Evolutionary conservation across 2,329 filamentous ascomycete species (phyloP).

Genomic region (Phaeosphaeriaceae sp.): DNA sequence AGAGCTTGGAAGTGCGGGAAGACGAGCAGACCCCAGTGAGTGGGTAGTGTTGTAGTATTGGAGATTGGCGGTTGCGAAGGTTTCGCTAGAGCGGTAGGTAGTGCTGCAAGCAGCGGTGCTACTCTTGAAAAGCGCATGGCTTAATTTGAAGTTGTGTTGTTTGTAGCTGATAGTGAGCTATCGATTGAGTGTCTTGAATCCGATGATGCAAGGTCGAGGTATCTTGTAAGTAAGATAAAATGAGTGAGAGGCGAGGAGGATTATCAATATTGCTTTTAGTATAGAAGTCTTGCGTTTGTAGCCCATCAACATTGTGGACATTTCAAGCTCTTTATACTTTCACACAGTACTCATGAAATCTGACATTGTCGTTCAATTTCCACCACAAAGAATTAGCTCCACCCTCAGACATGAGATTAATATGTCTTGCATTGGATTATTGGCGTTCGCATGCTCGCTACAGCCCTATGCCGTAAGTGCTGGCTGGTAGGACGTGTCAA

Average conservation of each 20-base stretch:
- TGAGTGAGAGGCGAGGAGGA: not conserved
- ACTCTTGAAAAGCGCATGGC: conserved; percentile 18
- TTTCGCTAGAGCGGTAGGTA: conserved; percentile 13
- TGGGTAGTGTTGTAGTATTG: conserved; percentile 31
- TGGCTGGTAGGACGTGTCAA: conserved; percentile 4
- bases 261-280: not conserved
- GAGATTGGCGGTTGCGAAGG: conserved; percentile 18
- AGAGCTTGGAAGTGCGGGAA: conserved; percentile 37
- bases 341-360: not conserved
- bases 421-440: conserved; percentile 6
- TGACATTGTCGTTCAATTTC: not conserved
- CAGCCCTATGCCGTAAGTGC: not conserved
- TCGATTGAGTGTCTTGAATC: not conserved
- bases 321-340: not conserved
- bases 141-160: not conserved
- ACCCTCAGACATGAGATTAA: conserved; percentile 7
- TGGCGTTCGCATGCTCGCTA: conserved; percentile 2
- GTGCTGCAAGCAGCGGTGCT: conserved; percentile 12
- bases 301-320: not conserved
- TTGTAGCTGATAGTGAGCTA: not conserved
- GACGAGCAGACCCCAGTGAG: conserved; percentile 31
- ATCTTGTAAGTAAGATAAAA: not conserved
- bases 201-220: not conserved
- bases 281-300: not conserved
- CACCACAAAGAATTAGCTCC: not conserved